Evolutionary conservation across 78 protist genomes (phyloP).

Genomic region (Speleostelium caveatum): DNA sequence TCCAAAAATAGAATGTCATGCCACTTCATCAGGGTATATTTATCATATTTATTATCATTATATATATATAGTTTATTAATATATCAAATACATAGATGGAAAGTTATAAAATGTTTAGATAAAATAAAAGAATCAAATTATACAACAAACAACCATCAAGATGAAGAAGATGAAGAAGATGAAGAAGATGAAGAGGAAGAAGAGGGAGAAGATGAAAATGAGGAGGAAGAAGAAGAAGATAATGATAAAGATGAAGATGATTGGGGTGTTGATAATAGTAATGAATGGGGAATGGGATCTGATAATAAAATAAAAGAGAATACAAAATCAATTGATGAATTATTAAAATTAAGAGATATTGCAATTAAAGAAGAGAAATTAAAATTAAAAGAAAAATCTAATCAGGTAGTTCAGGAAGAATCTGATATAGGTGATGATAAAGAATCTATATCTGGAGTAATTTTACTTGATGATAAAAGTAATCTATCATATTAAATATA

Average conservation of each 20-base stretch:
- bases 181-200: not conserved
- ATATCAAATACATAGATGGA: not conserved
- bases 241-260: slow-evolving; percentile 29
- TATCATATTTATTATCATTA: not conserved
- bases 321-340: slow-evolving; percentile 40
- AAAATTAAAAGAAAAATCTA: not conserved
- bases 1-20: slow-evolving; percentile 14
- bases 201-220: not conserved
- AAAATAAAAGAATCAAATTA: slow-evolving; percentile 25
- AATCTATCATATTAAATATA: no score
- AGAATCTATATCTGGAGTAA: slow-evolving; percentile 25
- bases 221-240: not conserved
- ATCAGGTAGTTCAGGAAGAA: not conserved
- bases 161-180: slow-evolving; percentile 18
- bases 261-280: slow-evolving; percentile 51
- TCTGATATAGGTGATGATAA: not conserved
- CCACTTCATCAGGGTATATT: slow-evolving; percentile 24
- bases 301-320: not conserved
- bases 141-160: not conserved
- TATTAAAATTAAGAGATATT: slow-evolving; percentile 26
- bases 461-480: slow-evolving; percentile 34
- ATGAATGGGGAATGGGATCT: slow-evolving; percentile 50
- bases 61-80: not conserved
- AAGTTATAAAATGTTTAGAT: slow-evolving; percentile 32
- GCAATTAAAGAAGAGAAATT: slow-evolving; percentile 31